These are phyloP conservation scores for Ophiostoma sp. DNA, from an alignment of 2,329 filamentous ascomycete genomes.

Conservation along the genomic window DNA sequence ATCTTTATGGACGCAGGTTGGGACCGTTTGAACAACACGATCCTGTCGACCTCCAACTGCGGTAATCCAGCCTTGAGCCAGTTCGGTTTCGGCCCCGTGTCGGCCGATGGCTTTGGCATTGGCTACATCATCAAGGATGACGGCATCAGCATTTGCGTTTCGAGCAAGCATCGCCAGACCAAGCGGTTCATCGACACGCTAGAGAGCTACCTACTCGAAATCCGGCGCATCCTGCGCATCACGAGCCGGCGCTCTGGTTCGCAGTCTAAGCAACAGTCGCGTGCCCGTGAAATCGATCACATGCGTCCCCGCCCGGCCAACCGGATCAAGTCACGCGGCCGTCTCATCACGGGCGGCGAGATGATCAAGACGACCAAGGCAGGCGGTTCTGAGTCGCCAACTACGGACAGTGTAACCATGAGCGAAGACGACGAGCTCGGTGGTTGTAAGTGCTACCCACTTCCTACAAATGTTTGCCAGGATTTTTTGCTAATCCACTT, in stretches of 20 bases:
- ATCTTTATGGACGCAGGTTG: constrained; percentile 88
- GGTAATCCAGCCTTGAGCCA: constrained; percentile 92
- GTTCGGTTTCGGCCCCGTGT: constrained; percentile 95
- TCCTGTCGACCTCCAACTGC: constrained; percentile 97
- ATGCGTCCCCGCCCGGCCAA: constrained; percentile 41
- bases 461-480: no score
- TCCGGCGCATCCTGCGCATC: constrained; percentile 77
- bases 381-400: constrained; percentile 58
- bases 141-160: constrained; percentile 84
- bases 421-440: constrained; percentile 89
- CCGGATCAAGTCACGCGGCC: constrained; percentile 69
- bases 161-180: constrained; percentile 92
- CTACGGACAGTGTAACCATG: constrained; percentile 67
- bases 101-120: constrained; percentile 92
- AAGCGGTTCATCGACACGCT: constrained; percentile 84
- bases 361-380: constrained; percentile 45
- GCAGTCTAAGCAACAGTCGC: constrained; percentile 44
- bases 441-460: constrained; percentile 69
- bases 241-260: constrained; percentile 52
- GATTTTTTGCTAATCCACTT: constrained; percentile 26
- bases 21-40: constrained; percentile 93
- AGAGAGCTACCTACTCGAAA: constrained; percentile 87
- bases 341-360: constrained; percentile 65
- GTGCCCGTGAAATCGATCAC: constrained; percentile 56
- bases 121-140: constrained; percentile 99